Evolutionary conservation across 257 asterid genomes (phyloP).

Genomic region (Ilex asprella): DNA sequence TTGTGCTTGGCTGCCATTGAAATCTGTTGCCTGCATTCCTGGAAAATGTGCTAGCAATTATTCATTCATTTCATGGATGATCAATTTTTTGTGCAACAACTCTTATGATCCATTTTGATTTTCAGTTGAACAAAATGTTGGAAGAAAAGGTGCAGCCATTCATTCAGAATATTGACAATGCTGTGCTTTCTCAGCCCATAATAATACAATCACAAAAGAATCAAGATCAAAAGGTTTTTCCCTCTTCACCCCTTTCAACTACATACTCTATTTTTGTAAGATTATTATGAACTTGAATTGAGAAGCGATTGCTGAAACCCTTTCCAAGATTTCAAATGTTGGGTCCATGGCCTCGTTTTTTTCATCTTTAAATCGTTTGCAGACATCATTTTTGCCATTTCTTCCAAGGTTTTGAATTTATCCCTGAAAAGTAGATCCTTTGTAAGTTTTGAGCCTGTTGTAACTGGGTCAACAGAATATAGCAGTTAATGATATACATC

Average conservation of each 20-base stretch:
- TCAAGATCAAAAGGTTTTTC: conserved; percentile 47
- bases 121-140: conserved; percentile 83
- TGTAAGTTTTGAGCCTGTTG: no score
- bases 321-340: neutral
- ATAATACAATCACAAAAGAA: conserved; percentile 36
- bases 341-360: no score
- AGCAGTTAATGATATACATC: no score
- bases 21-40: neutral
- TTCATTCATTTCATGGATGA: neutral
- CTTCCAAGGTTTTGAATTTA: no score
- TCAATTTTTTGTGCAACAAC: conserved; percentile 5
- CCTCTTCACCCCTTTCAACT: neutral
- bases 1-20: neutral
- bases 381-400: no score
- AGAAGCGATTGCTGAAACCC: neutral
- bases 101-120: conserved; percentile 11
- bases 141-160: conserved; percentile 75
- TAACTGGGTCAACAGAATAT: no score
- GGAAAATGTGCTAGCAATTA: neutral
- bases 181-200: conserved; percentile 63
- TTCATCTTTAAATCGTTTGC: no score
- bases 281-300: neutral
- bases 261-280: neutral
- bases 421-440: no score
- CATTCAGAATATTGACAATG: conserved; percentile 48